phyloP scores from a whole-genome alignment of 495 filamentous ascomycete species.

The Talaromyces adpressus region DNA sequence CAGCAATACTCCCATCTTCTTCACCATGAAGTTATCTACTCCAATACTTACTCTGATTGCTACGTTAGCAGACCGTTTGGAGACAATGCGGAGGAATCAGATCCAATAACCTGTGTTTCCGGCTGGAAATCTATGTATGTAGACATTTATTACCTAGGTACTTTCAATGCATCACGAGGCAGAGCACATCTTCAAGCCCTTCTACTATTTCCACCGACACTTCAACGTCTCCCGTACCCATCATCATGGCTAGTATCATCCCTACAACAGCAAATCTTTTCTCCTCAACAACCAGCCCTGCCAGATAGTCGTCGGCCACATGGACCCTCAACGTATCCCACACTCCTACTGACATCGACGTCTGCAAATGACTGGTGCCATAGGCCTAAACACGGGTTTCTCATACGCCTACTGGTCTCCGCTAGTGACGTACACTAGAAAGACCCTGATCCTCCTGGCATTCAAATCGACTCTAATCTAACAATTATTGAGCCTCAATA shows the following conservation, averaged over 20 bases:
- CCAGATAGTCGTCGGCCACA: constrained; percentile 2
- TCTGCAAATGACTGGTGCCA: neutral
- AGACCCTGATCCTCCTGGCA: no score
- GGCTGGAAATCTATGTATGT: constrained; percentile 27
- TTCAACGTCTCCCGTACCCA: neutral
- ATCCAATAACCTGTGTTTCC: constrained; percentile 29
- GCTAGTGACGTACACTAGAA: neutral
- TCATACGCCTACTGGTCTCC: neutral
- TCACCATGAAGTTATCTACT: neutral
- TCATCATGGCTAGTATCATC: constrained; percentile 9
- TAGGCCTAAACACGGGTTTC: neutral
- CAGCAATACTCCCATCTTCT: neutral
- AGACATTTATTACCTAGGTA: constrained; percentile 28
- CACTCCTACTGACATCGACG: neutral
- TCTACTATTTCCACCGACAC: neutral
- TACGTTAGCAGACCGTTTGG: constrained; percentile 6
- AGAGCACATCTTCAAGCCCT: neutral
- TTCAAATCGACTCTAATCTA: no score
- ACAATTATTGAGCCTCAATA: no score
- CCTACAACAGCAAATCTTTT: constrained; percentile 3
- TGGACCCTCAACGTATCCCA: constrained; percentile 1
- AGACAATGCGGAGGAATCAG: constrained; percentile 38
- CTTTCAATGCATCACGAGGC: constrained; percentile 25
- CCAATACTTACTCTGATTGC: neutral
- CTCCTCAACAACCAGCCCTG: neutral